phyloP scores from a whole-genome alignment of 768 basidiomycete genomes.

The Tulasnella sp. region DNA sequence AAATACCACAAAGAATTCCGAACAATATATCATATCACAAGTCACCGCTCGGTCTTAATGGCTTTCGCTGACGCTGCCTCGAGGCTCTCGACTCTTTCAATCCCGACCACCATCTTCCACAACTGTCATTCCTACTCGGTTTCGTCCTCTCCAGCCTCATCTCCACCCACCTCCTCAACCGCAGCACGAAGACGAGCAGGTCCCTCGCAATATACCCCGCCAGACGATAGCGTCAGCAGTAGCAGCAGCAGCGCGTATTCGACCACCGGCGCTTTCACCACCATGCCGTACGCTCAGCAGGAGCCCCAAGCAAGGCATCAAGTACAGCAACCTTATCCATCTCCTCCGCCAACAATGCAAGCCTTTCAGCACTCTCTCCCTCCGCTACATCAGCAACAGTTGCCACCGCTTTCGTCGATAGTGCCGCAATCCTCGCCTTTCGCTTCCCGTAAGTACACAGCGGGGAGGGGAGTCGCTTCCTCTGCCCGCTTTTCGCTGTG shows the following conservation, averaged over 20 bases:
- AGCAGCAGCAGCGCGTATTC: neutral
- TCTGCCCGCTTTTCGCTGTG: neutral
- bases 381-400: neutral
- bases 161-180: neutral
- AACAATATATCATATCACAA: neutral
- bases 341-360: neutral
- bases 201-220: neutral
- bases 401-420: neutral
- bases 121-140: neutral
- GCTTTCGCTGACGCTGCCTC: conserved; percentile 1
- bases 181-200: neutral
- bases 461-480: neutral
- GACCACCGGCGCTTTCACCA: neutral
- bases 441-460: neutral
- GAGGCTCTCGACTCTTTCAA: conserved; percentile 5
- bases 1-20: neutral
- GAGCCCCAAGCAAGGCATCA: neutral
- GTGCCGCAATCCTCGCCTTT: conserved; percentile 2
- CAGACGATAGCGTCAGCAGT: neutral
- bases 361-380: conserved; percentile 1
- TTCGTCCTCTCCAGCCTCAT: neutral
- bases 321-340: neutral
- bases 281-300: neutral
- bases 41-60: neutral
- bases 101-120: conserved; percentile 2